Conservation (phyloP, 345 rosid genomes). For the Aquilaria sinensis region DNA sequence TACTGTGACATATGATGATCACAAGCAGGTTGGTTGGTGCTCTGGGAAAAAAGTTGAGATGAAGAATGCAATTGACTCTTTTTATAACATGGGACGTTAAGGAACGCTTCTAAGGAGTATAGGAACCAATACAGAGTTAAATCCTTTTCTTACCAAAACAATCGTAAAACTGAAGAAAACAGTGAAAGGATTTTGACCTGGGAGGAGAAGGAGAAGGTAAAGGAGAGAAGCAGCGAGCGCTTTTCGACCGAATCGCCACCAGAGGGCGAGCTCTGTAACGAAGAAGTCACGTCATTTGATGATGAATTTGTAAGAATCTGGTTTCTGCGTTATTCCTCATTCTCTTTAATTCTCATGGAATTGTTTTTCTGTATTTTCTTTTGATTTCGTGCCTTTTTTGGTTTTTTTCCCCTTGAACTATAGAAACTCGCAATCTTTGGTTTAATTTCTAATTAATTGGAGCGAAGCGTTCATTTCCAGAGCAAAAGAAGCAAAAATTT, state of each 20-base stretch:
- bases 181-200: background rate
- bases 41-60: too few species aligned
- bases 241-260: slow-evolving; percentile 23
- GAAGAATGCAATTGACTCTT: too few species aligned
- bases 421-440: background rate
- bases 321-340: slow-evolving; percentile 35
- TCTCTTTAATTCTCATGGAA: too few species aligned
- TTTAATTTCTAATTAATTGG: background rate
- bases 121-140: too few species aligned
- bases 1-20: too few species aligned
- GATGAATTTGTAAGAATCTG: slow-evolving; percentile 28
- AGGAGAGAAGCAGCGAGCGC: background rate
- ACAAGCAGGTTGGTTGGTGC: too few species aligned
- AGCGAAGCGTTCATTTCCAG: too few species aligned
- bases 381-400: background rate
- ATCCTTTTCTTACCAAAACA: background rate
- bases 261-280: slow-evolving; percentile 17
- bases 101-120: too few species aligned
- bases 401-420: background rate
- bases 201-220: background rate
- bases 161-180: background rate
- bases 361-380: background rate
- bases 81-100: too few species aligned
- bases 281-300: slow-evolving; percentile 10
- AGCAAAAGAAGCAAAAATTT: slow-evolving; percentile 14